These are phyloP conservation scores for Erythrobasidium yunnanense DNA, from an alignment of 768 basidiomycete species.

Conservation along the genomic window DNA sequence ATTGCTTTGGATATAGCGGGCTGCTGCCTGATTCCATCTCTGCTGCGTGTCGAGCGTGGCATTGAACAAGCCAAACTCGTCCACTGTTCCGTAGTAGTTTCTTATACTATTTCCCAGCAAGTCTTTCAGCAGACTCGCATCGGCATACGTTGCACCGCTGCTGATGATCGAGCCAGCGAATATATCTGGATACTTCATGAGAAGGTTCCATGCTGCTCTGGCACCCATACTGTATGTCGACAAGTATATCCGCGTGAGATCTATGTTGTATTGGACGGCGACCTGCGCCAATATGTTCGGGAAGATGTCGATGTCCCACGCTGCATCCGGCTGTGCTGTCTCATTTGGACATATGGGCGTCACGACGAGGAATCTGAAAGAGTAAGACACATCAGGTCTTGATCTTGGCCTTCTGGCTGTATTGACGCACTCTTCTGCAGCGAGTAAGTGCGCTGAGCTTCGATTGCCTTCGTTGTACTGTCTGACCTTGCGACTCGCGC, in stretches of 20 bases:
- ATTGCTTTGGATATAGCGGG: neutral
- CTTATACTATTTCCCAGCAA: conserved; percentile 2
- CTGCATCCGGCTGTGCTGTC: neutral
- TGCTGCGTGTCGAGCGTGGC: neutral
- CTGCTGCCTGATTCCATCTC: neutral
- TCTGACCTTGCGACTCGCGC: conserved; percentile 1
- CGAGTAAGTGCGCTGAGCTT: neutral
- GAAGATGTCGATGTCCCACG: neutral
- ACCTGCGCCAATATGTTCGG: conserved; percentile 17
- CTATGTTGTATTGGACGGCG: conserved; percentile 4
- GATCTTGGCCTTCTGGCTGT: neutral
- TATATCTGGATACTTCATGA: conserved; percentile 8
- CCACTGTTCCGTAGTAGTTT: conserved; percentile 6
- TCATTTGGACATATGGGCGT: conserved; percentile 18
- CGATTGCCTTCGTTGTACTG: conserved; percentile 5
- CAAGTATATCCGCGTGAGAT: conserved; percentile 11
- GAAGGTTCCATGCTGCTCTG: neutral
- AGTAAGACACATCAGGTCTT: neutral
- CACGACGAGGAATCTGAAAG: conserved; percentile 8
- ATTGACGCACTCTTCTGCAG: conserved; percentile 16
- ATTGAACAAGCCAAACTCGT: neutral
- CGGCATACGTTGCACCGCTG: neutral
- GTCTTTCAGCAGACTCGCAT: neutral
- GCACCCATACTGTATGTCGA: conserved; percentile 19
- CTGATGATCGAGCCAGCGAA: conserved; percentile 21